These are phyloP conservation scores for Aspergillus jensenii DNA, from an alignment of 2,329 filamentous ascomycete species.

Conservation along the genomic window DNA sequence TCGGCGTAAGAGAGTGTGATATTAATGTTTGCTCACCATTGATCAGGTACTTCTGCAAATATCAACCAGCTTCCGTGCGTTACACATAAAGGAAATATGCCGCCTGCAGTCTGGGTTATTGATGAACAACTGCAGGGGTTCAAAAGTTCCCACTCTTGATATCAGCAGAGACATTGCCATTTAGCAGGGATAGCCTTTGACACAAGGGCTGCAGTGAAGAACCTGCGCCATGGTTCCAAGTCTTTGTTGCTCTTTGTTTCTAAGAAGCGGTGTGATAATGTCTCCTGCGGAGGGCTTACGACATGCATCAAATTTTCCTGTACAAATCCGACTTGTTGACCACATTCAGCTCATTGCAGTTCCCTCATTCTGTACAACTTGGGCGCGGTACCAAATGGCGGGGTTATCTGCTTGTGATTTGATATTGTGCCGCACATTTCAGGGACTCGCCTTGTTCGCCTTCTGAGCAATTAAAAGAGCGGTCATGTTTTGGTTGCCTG, in stretches of 20 bases:
- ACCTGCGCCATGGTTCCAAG: background rate
- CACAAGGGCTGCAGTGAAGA: background rate
- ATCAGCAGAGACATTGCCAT: background rate
- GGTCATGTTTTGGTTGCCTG: background rate
- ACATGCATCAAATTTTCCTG: background rate
- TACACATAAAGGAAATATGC: background rate
- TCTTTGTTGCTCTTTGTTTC: background rate
- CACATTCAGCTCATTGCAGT: background rate
- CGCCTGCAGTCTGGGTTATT: background rate
- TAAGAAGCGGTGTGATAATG: constrained; percentile 9
- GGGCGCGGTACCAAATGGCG: background rate
- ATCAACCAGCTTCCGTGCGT: background rate
- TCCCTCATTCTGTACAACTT: background rate
- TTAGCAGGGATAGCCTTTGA: background rate
- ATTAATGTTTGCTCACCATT: background rate
- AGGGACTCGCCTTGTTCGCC: background rate
- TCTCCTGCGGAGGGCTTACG: background rate
- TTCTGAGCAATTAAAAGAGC: background rate
- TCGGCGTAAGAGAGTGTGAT: no score
- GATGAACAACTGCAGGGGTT: background rate
- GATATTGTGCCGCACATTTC: background rate
- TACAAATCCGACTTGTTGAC: background rate
- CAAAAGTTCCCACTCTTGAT: background rate
- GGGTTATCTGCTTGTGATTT: background rate
- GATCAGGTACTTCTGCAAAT: background rate